Conservation (phyloP, 2,329 filamentous ascomycete genomes). For the Ophiostoma quercus region DNA sequence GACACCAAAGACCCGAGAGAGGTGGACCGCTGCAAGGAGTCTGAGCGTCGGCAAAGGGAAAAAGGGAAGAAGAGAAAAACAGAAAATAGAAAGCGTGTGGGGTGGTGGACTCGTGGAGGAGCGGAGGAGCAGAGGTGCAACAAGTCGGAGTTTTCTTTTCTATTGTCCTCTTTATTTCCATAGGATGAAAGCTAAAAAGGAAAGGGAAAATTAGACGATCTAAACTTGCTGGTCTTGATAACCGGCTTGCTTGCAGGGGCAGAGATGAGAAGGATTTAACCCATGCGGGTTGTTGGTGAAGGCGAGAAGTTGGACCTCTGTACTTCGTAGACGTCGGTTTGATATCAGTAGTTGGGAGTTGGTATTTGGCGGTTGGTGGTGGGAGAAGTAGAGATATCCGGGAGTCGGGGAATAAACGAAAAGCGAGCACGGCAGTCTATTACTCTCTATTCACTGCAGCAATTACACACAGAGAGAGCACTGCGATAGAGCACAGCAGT, state of each 20-base stretch:
- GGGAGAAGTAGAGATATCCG: not conserved
- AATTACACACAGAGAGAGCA: too few relatives aligned
- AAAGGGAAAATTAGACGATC: not conserved
- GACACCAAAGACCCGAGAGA: not conserved
- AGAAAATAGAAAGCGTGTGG: not conserved
- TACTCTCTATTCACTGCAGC: not conserved
- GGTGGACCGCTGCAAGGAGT: slow-evolving; percentile 8
- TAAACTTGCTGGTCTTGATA: not conserved
- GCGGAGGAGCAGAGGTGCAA: not conserved
- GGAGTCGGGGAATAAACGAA: not conserved
- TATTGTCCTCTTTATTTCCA: not conserved
- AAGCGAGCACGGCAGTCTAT: not conserved
- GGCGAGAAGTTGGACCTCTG: not conserved
- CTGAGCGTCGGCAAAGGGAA: not conserved
- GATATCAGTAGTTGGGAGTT: not conserved
- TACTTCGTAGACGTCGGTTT: not conserved
- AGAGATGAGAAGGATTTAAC: slow-evolving; percentile 2
- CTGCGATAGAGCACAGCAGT: too few relatives aligned
- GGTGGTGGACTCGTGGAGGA: not conserved
- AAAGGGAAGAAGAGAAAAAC: not conserved
- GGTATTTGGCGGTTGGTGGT: not conserved
- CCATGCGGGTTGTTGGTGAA: not conserved
- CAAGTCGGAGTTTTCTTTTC: not conserved
- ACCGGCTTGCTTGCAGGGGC: not conserved
- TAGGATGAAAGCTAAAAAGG: not conserved